These are phyloP conservation scores for Viridothelium virens DNA, from an alignment of 495 filamentous ascomycete genomes.

Conservation along the genomic window DNA sequence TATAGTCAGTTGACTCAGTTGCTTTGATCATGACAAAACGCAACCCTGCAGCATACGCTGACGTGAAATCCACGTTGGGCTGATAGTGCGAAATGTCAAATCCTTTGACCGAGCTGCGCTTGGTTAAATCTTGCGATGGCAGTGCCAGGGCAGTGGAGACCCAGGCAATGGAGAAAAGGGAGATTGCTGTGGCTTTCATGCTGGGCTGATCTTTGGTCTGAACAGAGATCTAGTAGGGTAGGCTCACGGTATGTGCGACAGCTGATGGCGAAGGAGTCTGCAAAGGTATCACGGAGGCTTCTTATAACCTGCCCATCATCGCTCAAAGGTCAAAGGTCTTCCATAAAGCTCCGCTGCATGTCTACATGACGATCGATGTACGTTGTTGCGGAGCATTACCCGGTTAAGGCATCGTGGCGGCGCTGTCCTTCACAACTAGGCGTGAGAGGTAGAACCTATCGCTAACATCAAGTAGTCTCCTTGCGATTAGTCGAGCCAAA, in stretches of 20 bases:
- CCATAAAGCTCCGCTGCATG: too few species aligned
- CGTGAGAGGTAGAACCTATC: not conserved
- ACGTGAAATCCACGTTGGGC: constrained; percentile 47
- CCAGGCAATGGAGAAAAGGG: not conserved
- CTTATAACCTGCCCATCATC: not conserved
- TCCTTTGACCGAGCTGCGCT: constrained; percentile 43
- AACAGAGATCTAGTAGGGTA: not conserved
- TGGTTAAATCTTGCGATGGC: constrained; percentile 13
- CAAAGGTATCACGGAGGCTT: not conserved
- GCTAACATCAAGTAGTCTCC: not conserved
- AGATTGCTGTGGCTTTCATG: not conserved
- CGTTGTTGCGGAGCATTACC: too few species aligned
- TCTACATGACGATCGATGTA: too few species aligned
- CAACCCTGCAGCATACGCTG: constrained; percentile 49
- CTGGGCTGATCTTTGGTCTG: not conserved
- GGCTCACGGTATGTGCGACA: not conserved
- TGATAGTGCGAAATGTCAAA: constrained; percentile 62
- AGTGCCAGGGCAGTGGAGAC: not conserved
- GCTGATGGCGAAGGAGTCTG: not conserved
- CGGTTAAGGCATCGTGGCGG: not conserved
- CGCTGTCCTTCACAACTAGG: not conserved
- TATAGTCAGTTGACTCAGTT: constrained; percentile 52
- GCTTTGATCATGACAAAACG: constrained; percentile 67
- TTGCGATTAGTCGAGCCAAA: not conserved
- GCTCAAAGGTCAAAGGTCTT: not conserved